Evolutionary conservation across 176 grass and related monocot species (phyloP).

Genomic region (Saccharum officinarum): DNA sequence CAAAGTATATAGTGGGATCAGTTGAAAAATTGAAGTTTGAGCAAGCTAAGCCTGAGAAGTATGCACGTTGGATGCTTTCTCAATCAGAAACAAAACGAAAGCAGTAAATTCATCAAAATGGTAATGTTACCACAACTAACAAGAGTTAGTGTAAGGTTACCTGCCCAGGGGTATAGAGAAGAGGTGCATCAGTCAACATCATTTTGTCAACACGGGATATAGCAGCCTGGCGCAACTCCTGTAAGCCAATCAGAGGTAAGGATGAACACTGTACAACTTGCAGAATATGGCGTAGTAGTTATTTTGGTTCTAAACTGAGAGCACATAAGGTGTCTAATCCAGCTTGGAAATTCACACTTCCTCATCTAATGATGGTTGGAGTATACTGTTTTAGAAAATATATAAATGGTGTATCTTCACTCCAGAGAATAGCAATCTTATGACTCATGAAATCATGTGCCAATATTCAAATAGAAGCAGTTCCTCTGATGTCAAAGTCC

Average conservation of each 20-base stretch:
- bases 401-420: not conserved
- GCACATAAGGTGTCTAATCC: not conserved
- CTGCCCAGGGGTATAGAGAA: slow-evolving; percentile 93
- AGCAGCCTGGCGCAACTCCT: slow-evolving; percentile 61
- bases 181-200: slow-evolving; percentile 93
- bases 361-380: not conserved
- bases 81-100: slow-evolving; percentile 14
- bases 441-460: not conserved
- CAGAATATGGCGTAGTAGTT: not conserved
- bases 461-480: slow-evolving; percentile 10
- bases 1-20: slow-evolving; percentile 1
- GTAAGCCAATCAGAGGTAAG: slow-evolving; percentile 37
- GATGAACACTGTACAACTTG: slow-evolving; percentile 5
- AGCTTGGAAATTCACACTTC: slow-evolving; percentile 4
- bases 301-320: slow-evolving; percentile 24
- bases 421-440: not conserved
- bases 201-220: slow-evolving; percentile 73
- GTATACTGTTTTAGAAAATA: not conserved
- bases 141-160: slow-evolving; percentile 42
- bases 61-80: not conserved
- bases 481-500: not conserved
- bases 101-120: slow-evolving; percentile 23
- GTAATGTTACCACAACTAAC: slow-evolving; percentile 1
- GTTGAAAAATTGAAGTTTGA: not conserved
- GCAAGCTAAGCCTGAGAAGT: slow-evolving; percentile 33